Evolutionary conservation across 306 rosid species (phyloP), one percentile per base, ranked within the genome.

Genomic region (Ormosia emarginata): DNA sequence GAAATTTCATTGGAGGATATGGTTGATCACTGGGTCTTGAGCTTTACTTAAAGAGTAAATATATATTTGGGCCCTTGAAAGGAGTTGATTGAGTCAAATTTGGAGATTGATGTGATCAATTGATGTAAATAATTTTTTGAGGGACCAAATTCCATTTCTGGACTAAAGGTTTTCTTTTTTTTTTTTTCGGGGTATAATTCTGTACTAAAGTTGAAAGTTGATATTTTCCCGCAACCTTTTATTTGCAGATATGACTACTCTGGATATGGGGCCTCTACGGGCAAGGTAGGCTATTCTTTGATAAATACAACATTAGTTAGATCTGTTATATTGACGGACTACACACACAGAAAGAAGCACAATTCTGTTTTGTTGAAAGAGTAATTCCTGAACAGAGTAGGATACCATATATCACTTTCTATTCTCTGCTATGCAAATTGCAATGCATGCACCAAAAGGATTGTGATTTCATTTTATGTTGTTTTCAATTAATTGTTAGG

Each of bases 231-330:
- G 52, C 75, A 76, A 80, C 59, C 68, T 80, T 73, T 83, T 75
- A 17, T 83, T 67, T 90, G 90, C 98, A 96, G 99, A 83, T 96
- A 92, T 79, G 99, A 96, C 84, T 96, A 92, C 81, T 96, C 98
- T 85, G 99, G 99, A 59, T 96, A 96, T 80, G 99, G 99, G 81
- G 98, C 97, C 87, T 96, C 99, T 65, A 90, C 97, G 24, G 99
- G 99, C 83, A 89, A 90, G 94, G 99, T 96, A 90, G 80, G 87
- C 76, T 49, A 78, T 75, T 82, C 33, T 78, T 81, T 66, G 24
- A 65, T 56, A 70, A 73, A 75, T 80, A 46, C 78, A 37, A 47
- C 36, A 64, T 59, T 53, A 33, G 43, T 43, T 69, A 67, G 53
- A 74, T 41, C 46, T 47, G 17, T 24, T 72, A 7, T 46, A 50